These are phyloP conservation scores for Candida railenensis DNA, from an alignment of 805 yeast species.

Conservation along the genomic window DNA sequence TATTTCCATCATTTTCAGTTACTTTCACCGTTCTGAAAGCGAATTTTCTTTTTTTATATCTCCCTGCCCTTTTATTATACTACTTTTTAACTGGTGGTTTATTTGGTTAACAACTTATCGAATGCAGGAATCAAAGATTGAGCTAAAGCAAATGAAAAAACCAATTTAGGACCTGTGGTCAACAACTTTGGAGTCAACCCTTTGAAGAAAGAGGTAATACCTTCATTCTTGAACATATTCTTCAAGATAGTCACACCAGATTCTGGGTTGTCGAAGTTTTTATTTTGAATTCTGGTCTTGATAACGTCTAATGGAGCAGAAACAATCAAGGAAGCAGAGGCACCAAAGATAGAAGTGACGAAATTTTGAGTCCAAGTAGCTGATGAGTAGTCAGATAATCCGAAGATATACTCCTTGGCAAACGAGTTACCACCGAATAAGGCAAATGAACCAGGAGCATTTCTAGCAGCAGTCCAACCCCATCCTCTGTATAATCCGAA, in stretches of 20 bases:
- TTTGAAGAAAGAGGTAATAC: constrained; percentile 86
- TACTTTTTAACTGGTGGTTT: background rate
- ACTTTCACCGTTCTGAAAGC: background rate
- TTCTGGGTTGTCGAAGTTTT: constrained; percentile 93
- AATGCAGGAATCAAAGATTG: constrained; percentile 96
- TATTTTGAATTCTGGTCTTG: constrained; percentile 97
- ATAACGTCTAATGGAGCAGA: constrained; percentile 98
- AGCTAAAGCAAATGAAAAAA: constrained; percentile 96
- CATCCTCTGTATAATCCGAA: constrained; percentile 93
- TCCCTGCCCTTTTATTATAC: no score
- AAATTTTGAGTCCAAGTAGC: constrained; percentile 97
- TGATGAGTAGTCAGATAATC: constrained; percentile 77
- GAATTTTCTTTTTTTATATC: no score
- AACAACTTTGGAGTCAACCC: constrained; percentile 95
- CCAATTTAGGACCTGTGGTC: constrained; percentile 98
- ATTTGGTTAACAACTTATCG: constrained; percentile 57
- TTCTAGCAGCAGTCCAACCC: constrained; percentile 99
- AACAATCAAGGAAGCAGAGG: constrained; percentile 93
- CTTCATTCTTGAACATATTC: constrained; percentile 92
- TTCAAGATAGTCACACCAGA: constrained; percentile 89
- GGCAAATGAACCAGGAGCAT: constrained; percentile 98
- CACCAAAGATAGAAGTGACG: constrained; percentile 92
- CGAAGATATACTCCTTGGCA: constrained; percentile 93
- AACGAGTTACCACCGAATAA: constrained; percentile 98
- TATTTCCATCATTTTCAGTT: background rate